Percentiles rank a stretch among this genome's conserved stretches.
Evolutionary conservation across 345 rosid species (phyloP).

Genomic region (Eucalyptus pauciflora): DNA sequence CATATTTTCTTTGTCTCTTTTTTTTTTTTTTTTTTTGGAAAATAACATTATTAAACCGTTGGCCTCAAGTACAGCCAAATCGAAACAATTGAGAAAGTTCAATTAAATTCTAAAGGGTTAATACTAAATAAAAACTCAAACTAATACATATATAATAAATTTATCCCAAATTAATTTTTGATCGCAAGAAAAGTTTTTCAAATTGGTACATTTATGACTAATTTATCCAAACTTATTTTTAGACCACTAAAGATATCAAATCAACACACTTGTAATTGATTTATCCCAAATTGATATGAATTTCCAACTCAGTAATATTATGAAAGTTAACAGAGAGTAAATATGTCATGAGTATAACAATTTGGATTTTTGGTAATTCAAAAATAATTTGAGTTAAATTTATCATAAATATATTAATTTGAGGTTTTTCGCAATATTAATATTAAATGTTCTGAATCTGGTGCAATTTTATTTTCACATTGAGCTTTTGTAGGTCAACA

Average conservation of each 20-base stretch:
- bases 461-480: not conserved
- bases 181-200: accelerated
- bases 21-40: not conserved
- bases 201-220: accelerated
- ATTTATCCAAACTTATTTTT: no score
- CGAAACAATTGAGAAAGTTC: not conserved
- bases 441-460: not conserved
- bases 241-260: not conserved
- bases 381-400: no score
- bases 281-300: not conserved
- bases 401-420: no score
- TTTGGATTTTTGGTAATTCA: no score
- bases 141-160: no score
- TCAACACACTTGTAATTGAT: accelerated
- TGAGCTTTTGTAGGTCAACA: not conserved
- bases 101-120: no score
- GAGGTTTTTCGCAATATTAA: accelerated
- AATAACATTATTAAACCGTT: not conserved
- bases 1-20: not conserved
- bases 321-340: accelerated
- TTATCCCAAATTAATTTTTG: no score
- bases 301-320: no score
- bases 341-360: no score
- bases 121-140: no score
- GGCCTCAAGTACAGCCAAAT: not conserved